Evolutionary conservation across 805 yeast genomes (phyloP).

Genomic region (Starmerella stellata): DNA sequence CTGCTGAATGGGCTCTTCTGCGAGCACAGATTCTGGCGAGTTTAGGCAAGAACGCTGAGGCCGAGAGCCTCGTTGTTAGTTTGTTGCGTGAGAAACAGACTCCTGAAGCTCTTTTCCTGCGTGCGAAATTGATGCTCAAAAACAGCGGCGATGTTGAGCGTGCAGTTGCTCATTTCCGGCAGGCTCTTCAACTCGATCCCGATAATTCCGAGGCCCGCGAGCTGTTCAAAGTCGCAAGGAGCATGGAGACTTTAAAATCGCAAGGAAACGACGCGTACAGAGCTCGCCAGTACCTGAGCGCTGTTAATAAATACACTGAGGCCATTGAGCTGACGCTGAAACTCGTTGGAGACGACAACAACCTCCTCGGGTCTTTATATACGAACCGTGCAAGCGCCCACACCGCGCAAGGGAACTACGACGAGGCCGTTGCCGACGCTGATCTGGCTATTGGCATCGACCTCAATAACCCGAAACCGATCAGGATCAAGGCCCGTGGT

Average conservation of each 20-base stretch:
- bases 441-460: slow-evolving; percentile 50
- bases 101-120: slow-evolving; percentile 26
- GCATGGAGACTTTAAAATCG: slow-evolving; percentile 22
- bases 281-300: slow-evolving; percentile 41
- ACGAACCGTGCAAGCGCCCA: slow-evolving; percentile 84
- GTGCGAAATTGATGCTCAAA: slow-evolving; percentile 24
- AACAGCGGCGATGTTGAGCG: slow-evolving; percentile 25
- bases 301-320: slow-evolving; percentile 49
- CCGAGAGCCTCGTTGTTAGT: slow-evolving; percentile 23
- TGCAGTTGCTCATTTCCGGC: slow-evolving; percentile 25
- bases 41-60: slow-evolving; percentile 23
- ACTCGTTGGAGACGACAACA: slow-evolving; percentile 20
- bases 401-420: slow-evolving; percentile 58
- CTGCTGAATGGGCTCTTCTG: slow-evolving; percentile 23
- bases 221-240: slow-evolving; percentile 20
- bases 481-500: slow-evolving; percentile 27
- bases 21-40: slow-evolving; percentile 19
- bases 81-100: slow-evolving; percentile 25
- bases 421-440: slow-evolving; percentile 62
- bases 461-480: slow-evolving; percentile 47
- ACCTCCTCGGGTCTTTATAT: slow-evolving; percentile 27
- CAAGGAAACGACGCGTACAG: slow-evolving; percentile 62
- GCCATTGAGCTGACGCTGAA: slow-evolving; percentile 60
- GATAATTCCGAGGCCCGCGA: slow-evolving; percentile 24
- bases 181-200: slow-evolving; percentile 28